Base-by-base conservation (phyloP, 305 asterid species). In the Plantago coronopus region DNA sequence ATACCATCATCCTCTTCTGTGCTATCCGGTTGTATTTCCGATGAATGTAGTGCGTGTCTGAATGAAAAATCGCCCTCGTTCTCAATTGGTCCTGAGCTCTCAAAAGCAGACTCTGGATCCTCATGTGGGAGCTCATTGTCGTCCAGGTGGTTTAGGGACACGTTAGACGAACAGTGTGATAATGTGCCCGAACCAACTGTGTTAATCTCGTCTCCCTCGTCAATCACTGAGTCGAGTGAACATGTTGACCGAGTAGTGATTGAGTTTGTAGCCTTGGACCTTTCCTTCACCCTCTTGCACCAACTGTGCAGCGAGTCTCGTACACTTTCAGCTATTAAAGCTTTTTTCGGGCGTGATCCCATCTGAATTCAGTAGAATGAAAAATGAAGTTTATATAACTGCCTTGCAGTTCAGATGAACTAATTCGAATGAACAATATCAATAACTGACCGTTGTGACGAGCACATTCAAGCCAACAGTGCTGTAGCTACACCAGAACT, bases 401-500 rank as follows among this genome's bases (percentile, higher is more conserved):
- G 17, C 5, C 4, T 18, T 20, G 4, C 48, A 38, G 48, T 56
- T 38, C 20, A 9, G 11, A 42, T 22, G 8, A 15, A 47, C 37
- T 3, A 31, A 46, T 25, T 25, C 15, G 56, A 14, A 23, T 8
- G 22, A 44, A 3, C 15, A 5, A 1, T 10, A 8, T 48, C 16
- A 34, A 62, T 44, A 45, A 64, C 79, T 51, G 14, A 91, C 96
- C 83, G 91, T 91, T 12, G 95, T 78, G 69, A 91, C 79, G 57
- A 91, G 76, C 11, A 91, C 91, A 54, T 89, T 91, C 60, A 89
- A 62, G 8, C 95, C 88, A 54, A 86, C 89, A 0, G 91, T 91
- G 82, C 89, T 80, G 62, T 84, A 87, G 85, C 97, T 88, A 69
- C 97, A 91, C 97, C 98, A 91, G 68, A 89, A 80, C 67, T 89